Percentiles rank a stretch among this genome's conserved stretches.
phyloP scores from a whole-genome alignment of 495 filamentous ascomycete species.

The Antarctomyces pellizariae region DNA sequence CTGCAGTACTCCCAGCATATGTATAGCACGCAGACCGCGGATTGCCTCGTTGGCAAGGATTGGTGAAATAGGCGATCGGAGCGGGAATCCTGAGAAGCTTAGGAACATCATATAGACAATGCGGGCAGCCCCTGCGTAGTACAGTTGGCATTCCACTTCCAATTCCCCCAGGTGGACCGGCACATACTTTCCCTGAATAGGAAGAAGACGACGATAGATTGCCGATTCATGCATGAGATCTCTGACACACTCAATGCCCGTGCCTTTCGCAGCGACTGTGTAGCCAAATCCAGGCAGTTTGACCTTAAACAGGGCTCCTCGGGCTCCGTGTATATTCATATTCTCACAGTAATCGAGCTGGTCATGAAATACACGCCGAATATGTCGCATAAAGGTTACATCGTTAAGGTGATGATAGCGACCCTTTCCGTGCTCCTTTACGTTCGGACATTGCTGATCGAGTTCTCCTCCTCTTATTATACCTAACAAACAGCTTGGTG shows the following conservation, averaged over 20 bases:
- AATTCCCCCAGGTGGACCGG: slow-evolving; percentile 17
- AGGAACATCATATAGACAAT: slow-evolving; percentile 16
- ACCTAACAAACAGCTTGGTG: no score
- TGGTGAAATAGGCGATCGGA: no score
- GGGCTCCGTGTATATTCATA: slow-evolving; percentile 11
- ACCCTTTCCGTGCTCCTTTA: no score
- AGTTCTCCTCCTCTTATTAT: no score
- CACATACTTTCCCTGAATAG: slow-evolving; percentile 15
- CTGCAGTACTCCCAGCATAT: slow-evolving; percentile 8
- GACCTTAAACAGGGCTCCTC: slow-evolving; percentile 14
- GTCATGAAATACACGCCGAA: no score
- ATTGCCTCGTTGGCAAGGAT: slow-evolving; percentile 10
- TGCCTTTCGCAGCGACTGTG: slow-evolving; percentile 17
- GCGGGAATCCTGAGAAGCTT: slow-evolving; percentile 15
- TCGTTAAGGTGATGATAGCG: no score
- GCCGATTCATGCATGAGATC: slow-evolving; percentile 12
- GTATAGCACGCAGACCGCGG: no score
- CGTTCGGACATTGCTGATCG: no score
- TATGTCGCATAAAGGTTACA: no score
- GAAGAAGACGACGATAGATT: slow-evolving; percentile 14
- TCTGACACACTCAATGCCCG: slow-evolving; percentile 11
- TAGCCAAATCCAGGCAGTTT: slow-evolving; percentile 18
- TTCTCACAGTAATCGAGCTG: slow-evolving; percentile 14
- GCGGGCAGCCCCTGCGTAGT: slow-evolving; percentile 13
- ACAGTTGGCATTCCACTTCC: slow-evolving; percentile 12